Percentiles rank a stretch among this genome's conserved stretches.
phyloP scores from a whole-genome alignment of 495 filamentous ascomycete species.

The Aspergillus olivimuriae region DNA sequence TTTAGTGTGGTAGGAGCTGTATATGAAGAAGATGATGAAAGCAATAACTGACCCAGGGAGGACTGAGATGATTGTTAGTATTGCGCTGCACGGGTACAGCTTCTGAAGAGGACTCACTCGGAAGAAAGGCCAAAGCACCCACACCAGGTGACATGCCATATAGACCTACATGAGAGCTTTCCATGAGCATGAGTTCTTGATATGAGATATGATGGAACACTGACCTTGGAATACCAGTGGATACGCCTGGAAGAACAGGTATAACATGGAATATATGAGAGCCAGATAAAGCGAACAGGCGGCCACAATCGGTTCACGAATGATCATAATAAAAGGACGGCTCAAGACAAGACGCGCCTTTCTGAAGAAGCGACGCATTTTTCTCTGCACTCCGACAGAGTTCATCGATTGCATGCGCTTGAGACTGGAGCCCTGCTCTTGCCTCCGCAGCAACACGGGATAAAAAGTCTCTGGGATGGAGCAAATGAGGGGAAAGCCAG shows the following conservation, averaged over 20 bases:
- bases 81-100: no score
- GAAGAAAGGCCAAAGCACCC: conserved; percentile 27
- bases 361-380: neutral
- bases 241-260: conserved; percentile 57
- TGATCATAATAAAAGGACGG: conserved; percentile 37
- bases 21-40: conserved; percentile 20
- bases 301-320: conserved; percentile 40
- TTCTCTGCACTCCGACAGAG: neutral
- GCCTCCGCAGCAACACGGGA: conserved; percentile 54
- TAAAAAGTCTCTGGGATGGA: conserved; percentile 59
- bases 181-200: neutral
- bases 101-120: conserved; percentile 19
- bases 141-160: conserved; percentile 39
- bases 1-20: conserved; percentile 19
- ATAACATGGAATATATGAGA: conserved; percentile 54
- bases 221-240: conserved; percentile 47
- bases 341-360: conserved; percentile 14
- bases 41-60: conserved; percentile 18
- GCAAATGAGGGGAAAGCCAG: conserved; percentile 31
- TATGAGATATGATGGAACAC: neutral
- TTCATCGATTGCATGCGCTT: conserved; percentile 8
- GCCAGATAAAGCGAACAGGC: conserved; percentile 50
- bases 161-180: conserved; percentile 25
- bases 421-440: conserved; percentile 32
- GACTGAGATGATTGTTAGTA: no score